Percentiles rank a stretch among this genome's conserved stretches.
phyloP scores from a whole-genome alignment of 768 basidiomycete species.

The Hypholoma fasciculare region DNA sequence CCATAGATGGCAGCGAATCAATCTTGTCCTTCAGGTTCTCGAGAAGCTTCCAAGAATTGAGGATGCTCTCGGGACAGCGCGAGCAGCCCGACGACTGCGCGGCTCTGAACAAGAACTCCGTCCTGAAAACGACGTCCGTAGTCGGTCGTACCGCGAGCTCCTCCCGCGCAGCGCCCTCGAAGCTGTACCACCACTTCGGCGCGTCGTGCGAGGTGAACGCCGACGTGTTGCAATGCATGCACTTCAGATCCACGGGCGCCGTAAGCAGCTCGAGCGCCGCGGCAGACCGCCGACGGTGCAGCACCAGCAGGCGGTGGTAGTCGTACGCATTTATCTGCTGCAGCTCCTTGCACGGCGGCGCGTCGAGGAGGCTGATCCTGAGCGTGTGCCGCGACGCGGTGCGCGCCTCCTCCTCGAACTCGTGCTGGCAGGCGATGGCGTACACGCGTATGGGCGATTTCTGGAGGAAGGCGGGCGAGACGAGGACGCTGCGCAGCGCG shows the following conservation, averaged over 20 bases:
- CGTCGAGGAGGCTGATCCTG: conserved; percentile 49
- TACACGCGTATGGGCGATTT: conserved; percentile 63
- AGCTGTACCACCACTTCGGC: conserved; percentile 74
- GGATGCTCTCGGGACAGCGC: conserved; percentile 66
- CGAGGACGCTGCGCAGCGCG: conserved; percentile 50
- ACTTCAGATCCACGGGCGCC: conserved; percentile 54
- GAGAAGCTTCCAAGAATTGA: conserved; percentile 61
- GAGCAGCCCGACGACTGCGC: conserved; percentile 53
- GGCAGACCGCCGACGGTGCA: conserved; percentile 54
- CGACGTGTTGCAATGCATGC: conserved; percentile 67
- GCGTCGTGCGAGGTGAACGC: conserved; percentile 40
- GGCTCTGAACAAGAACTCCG: conserved; percentile 56
- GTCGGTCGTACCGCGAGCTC: conserved; percentile 59
- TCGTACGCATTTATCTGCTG: conserved; percentile 65
- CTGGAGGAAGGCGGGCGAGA: conserved; percentile 48
- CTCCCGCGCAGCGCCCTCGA: conserved; percentile 52
- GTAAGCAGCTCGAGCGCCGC: conserved; percentile 50
- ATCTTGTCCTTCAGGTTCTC: conserved; percentile 54
- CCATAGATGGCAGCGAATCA: conserved; percentile 39
- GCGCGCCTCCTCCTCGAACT: conserved; percentile 62
- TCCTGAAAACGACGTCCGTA: conserved; percentile 58
- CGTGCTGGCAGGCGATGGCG: conserved; percentile 67
- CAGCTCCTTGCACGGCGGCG: conserved; percentile 57
- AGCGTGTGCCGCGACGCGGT: conserved; percentile 65
- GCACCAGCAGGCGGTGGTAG: conserved; percentile 62